Conservation (phyloP, 2,329 filamentous ascomycete genomes). For the Xylaria sp. region DNA sequence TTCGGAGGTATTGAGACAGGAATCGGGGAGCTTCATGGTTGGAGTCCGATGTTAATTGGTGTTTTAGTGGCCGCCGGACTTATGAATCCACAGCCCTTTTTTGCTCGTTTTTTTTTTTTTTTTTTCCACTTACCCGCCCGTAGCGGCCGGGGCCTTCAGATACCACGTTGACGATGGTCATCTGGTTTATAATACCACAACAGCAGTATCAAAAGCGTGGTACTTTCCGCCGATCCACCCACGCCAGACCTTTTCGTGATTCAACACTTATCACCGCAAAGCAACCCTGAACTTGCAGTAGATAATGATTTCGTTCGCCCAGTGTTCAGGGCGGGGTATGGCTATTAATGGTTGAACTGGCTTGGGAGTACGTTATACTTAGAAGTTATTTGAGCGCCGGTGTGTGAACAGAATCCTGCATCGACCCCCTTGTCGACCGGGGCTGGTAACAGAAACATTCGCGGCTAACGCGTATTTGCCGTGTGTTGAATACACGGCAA, state of each 20-base stretch:
- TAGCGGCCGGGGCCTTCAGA: constrained; percentile 18
- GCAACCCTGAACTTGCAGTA: constrained; percentile 6
- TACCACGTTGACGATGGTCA: constrained; percentile 18
- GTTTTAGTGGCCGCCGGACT: neutral
- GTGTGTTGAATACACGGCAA: constrained; percentile 14
- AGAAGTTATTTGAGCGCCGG: constrained; percentile 9
- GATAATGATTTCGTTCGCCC: neutral
- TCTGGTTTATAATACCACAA: constrained; percentile 18
- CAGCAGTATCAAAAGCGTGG: constrained; percentile 10
- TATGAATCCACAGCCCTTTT: neutral
- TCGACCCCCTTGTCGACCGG: constrained; percentile 7
- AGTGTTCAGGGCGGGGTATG: neutral
- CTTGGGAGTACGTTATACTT: neutral
- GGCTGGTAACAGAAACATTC: neutral
- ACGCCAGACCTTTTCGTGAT: neutral
- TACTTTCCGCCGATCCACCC: constrained; percentile 5
- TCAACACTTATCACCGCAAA: neutral
- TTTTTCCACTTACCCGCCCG: constrained; percentile 24
- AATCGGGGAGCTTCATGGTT: neutral
- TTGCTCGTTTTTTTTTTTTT: neutral
- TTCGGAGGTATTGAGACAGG: neutral
- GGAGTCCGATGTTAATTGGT: neutral
- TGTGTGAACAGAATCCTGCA: constrained; percentile 16
- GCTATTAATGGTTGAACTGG: neutral
- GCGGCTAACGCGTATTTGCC: constrained; percentile 23